These are phyloP conservation scores for Cucurbita ficifolia DNA, from an alignment of 306 rosid species.

Conservation along the genomic window DNA sequence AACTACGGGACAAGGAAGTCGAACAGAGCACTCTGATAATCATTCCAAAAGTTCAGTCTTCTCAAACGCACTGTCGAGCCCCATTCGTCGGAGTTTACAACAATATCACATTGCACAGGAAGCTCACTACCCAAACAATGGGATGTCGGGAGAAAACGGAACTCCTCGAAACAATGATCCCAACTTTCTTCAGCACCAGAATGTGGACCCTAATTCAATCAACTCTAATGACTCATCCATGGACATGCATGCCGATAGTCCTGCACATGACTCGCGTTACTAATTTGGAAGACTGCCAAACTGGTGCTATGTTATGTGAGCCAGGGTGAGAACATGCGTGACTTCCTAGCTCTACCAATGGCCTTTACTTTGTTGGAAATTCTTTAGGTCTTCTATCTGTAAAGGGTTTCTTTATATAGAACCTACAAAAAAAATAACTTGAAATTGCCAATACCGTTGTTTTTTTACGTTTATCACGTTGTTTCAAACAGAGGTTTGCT, in stretches of 20 bases:
- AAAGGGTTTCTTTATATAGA: conserved; percentile 6
- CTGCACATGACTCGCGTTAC: no score
- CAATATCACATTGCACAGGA: conserved; percentile 54
- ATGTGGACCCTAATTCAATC: conserved; percentile 34
- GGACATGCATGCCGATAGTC: conserved; percentile 57
- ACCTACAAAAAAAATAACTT: not conserved
- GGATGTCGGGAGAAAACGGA: conserved; percentile 42
- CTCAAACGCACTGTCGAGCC: conserved; percentile 74
- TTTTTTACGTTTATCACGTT: conserved; percentile 4
- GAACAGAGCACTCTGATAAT: conserved; percentile 39
- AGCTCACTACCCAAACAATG: conserved; percentile 18
- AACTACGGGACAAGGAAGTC: conserved; percentile 40
- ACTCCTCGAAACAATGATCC: conserved; percentile 28
- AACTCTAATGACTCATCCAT: conserved; percentile 58
- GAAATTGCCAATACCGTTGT: not conserved
- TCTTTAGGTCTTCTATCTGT: conserved; percentile 5
- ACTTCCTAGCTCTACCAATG: conserved; percentile 14
- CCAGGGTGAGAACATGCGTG: not conserved
- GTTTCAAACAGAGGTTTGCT: conserved; percentile 4
- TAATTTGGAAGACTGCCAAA: not conserved
- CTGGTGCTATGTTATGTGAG: not conserved
- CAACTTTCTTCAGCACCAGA: conserved; percentile 31
- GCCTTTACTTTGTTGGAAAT: conserved; percentile 9
- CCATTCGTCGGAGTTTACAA: conserved; percentile 68
- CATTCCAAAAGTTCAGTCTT: conserved; percentile 70